Conservation (phyloP, 768 basidiomycete species). For the Scleroderma bovista region DNA sequence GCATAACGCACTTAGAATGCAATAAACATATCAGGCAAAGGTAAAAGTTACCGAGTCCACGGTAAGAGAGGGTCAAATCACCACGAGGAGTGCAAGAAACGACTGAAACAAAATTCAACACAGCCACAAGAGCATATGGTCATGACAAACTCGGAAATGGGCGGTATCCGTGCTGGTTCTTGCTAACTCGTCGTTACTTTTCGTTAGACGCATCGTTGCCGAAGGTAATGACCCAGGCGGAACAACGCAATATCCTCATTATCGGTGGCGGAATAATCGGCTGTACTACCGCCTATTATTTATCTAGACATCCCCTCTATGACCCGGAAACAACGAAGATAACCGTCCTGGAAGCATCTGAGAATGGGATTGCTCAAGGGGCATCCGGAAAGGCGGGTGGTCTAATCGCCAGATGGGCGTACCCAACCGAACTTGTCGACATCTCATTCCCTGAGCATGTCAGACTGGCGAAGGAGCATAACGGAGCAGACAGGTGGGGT, state of each 20-base stretch:
- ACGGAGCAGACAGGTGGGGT: conserved; percentile 73
- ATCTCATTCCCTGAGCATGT: conserved; percentile 68
- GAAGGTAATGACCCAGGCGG: not conserved
- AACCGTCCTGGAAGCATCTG: conserved; percentile 70
- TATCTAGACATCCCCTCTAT: conserved; percentile 53
- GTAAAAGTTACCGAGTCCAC: too few relatives aligned
- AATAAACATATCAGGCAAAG: too few relatives aligned
- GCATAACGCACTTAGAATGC: not conserved
- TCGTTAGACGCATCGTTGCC: too few relatives aligned
- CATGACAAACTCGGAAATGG: too few relatives aligned
- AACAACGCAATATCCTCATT: conserved; percentile 51
- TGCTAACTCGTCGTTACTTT: not conserved
- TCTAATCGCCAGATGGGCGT: conserved; percentile 83
- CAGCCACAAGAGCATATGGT: too few relatives aligned
- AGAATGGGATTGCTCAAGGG: conserved; percentile 63
- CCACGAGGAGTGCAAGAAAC: not conserved
- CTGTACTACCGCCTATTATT: conserved; percentile 77
- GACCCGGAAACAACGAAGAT: conserved; percentile 36
- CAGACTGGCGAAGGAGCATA: conserved; percentile 61
- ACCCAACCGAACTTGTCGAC: conserved; percentile 60
- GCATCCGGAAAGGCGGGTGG: conserved; percentile 84
- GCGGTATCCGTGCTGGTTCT: too few relatives aligned
- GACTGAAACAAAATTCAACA: not conserved
- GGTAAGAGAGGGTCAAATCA: too few relatives aligned
- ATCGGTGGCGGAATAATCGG: conserved; percentile 88